Base-by-base conservation (phyloP, 2,329 filamentous ascomycete species). In the Capronia americana region DNA sequence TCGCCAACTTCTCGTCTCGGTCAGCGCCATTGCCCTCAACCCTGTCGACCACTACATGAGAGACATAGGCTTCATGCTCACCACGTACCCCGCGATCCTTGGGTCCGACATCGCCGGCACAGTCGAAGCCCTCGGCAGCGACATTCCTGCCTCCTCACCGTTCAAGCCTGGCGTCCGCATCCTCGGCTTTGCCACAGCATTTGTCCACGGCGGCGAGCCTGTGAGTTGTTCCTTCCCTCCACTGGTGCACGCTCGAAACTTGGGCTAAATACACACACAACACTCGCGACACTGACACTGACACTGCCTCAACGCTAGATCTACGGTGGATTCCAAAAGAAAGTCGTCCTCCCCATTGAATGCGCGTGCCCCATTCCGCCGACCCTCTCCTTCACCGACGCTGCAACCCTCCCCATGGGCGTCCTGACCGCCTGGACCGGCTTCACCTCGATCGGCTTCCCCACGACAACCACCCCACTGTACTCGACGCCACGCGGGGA, bases 11-110 rank as follows among this genome's bases (percentile, higher is more conserved):
- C 77, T 81, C n/a, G 75, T 82, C 70, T 73, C 79, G 65, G 76
- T 80, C 67, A 72, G 77, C 17, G 76, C 79, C 17, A 72, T 80
- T 26, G 80, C 78, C 4, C 69, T 82, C 51, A 82, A 82, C 68
- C 80, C 80, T 8, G 72, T 78, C 57, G 80, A 82, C 64, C 64
- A 69, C 67, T 62, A 54, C 34, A 64, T 65, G 57, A 71, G 73
- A n/a, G 73, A 73, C 34, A 38, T 53, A 20, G 72, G 72, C 24
- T 54, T 72, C 11, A 66, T 71, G 3, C 56, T 77, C 60, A 28
- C 64, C 17, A 63, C 23, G 10, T 76, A 74, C 57, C 75, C 74
- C 1, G 70, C 74, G 0, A 63, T 70, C 24, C 7, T 74, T 2
- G 75, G 74, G 44, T 76, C 75, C 23, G 77, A 78, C 54, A 70